Base-by-base conservation (phyloP, 495 filamentous ascomycete species). In the Durotheca rogersii region DNA sequence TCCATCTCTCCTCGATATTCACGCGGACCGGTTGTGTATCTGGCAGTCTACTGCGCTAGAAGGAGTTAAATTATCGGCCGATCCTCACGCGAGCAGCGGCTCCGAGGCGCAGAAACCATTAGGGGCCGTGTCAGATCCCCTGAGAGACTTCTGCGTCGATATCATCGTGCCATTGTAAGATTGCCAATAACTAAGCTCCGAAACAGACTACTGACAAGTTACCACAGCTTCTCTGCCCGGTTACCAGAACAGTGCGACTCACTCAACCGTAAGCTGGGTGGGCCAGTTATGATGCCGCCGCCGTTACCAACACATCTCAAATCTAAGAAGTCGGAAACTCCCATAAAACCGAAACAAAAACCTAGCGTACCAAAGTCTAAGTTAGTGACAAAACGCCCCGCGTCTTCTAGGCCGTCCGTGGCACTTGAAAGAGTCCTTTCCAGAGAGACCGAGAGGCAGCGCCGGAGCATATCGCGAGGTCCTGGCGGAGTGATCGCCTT, bases 11-110 rank as follows among this genome's bases (percentile, higher is more conserved):
- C 74, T 98, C 6, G 92, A 97, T 58, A 70, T 95, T 3, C 83
- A 95, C 39, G 79, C 95, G 7, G 94, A 98, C 64, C 82, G 90
- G 25, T 74, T 98, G 16, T 94, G 90, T 63, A 98, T 98, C 30
- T 98, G 94, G 94, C 90, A 96, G 61, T 89, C 90, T n/a, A 81
- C 87, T 41, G 77, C 80, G 7, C 65, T 75, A 4, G 81, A 82
- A 18, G 73, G 75, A 31, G 56, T 69, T 32, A 81, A 79, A 35
- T 72, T 73, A 18, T 64, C 76, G 23, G 76, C 79, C 29, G 80
- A 84, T 53, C 67, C 74, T 7, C 67, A 74, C 37, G 23, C 48
- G 2, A 48, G 53, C 4, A 50, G 61, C 16, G 67, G 67, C 15
- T 35, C 61, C 2, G 67, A 67, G 7, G 59, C 52, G 6, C 61